Evolutionary conservation across 768 basidiomycete genomes (phyloP).

Genomic region (Amylocystis lapponica): DNA sequence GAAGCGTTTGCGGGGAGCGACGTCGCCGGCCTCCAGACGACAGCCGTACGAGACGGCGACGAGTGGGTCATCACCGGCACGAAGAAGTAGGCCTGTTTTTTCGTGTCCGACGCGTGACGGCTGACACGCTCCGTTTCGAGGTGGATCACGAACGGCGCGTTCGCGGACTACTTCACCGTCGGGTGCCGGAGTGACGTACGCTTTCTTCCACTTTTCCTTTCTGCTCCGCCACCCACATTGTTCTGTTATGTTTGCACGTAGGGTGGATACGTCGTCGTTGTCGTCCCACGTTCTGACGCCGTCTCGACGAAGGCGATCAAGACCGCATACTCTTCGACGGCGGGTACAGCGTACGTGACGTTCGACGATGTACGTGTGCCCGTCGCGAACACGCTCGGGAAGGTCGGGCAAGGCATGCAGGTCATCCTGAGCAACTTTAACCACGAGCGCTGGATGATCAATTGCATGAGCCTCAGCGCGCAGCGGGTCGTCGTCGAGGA

Average conservation of each 20-base stretch:
- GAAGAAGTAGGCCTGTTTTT: slow-evolving; percentile 59
- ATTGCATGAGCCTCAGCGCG: slow-evolving; percentile 59
- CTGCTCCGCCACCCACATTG: background rate
- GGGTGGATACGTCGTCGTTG: slow-evolving; percentile 71
- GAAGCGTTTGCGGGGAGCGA: slow-evolving; percentile 94
- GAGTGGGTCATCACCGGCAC: slow-evolving; percentile 88
- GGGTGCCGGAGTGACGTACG: slow-evolving; percentile 64
- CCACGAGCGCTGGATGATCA: slow-evolving; percentile 88
- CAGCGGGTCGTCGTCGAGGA: slow-evolving; percentile 86
- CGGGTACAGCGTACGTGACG: slow-evolving; percentile 83
- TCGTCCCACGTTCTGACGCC: slow-evolving; percentile 64
- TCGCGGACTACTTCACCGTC: slow-evolving; percentile 82
- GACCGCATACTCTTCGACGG: slow-evolving; percentile 87
- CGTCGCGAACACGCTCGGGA: slow-evolving; percentile 80
- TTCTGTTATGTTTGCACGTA: slow-evolving; percentile 19
- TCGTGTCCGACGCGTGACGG: background rate
- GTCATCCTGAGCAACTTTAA: slow-evolving; percentile 85
- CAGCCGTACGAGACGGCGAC: slow-evolving; percentile 79
- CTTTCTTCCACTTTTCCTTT: too few species aligned
- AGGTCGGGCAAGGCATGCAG: slow-evolving; percentile 76
- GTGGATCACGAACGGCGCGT: slow-evolving; percentile 88
- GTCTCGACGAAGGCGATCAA: slow-evolving; percentile 87
- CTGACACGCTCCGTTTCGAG: slow-evolving; percentile 30
- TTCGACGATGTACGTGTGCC: slow-evolving; percentile 83
- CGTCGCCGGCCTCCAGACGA: slow-evolving; percentile 78